Percentiles rank a stretch among this genome's conserved stretches.
Evolutionary conservation across 1,284 basidiomycete genomes (phyloP).

Genomic region (Psilocybe mexicana): DNA sequence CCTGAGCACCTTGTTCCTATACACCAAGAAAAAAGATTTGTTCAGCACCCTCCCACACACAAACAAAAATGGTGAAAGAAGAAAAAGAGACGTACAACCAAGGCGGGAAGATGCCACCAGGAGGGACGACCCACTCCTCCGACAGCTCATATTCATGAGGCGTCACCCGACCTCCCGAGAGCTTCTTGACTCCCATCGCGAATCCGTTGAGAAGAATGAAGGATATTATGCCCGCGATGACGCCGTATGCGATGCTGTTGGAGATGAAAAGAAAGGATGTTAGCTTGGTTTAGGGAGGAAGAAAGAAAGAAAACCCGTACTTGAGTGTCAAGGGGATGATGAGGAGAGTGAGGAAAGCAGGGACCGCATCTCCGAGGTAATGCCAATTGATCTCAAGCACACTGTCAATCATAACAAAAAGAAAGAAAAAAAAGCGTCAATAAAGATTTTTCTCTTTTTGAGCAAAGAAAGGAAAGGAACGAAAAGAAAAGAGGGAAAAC

Average conservation of each 20-base stretch:
- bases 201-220: constrained; percentile 78
- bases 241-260: constrained; percentile 83
- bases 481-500: too few relatives aligned
- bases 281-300: constrained; percentile 4
- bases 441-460: background rate
- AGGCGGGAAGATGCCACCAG: constrained; percentile 65
- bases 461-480: too few relatives aligned
- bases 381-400: constrained; percentile 89
- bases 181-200: constrained; percentile 58
- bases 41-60: background rate
- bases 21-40: background rate
- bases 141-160: constrained; percentile 67
- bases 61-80: too few relatives aligned
- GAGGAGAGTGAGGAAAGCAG: constrained; percentile 79
- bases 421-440: background rate
- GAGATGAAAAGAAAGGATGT: constrained; percentile 21
- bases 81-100: constrained; percentile 62
- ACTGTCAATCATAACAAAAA: constrained; percentile 28
- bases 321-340: constrained; percentile 81
- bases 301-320: constrained; percentile 37
- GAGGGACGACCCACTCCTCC: constrained; percentile 70
- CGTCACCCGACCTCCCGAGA: constrained; percentile 59
- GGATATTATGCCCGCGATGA: constrained; percentile 77
- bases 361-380: constrained; percentile 84
- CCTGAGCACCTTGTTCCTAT: constrained; percentile 10